phyloP scores from a whole-genome alignment of 768 basidiomycete species.

The Scleroderma bovista region DNA sequence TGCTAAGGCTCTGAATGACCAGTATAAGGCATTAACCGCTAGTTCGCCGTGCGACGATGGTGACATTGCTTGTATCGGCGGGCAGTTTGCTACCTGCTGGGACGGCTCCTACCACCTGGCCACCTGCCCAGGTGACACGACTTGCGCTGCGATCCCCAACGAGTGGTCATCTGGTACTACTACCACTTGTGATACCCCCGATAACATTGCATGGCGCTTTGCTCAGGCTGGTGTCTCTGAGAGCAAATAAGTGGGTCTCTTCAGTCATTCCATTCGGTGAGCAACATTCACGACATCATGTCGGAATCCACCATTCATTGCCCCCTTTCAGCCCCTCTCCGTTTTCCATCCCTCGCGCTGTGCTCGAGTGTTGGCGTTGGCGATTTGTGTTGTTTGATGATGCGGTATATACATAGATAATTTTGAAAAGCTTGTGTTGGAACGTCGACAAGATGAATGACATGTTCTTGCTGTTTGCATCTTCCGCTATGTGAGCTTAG shows the following conservation, averaged over 20 bases:
- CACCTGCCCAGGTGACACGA: slow-evolving; percentile 4
- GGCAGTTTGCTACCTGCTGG: slow-evolving; percentile 7
- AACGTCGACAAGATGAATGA: slow-evolving; percentile 5
- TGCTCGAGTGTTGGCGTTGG: not conserved
- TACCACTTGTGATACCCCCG: slow-evolving; percentile 6
- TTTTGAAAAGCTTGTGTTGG: slow-evolving; percentile 1
- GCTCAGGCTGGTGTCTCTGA: slow-evolving; percentile 4
- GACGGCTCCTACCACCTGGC: slow-evolving; percentile 3
- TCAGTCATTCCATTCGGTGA: not conserved
- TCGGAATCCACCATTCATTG: not conserved
- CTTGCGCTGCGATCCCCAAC: slow-evolving; percentile 9
- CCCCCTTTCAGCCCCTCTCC: not conserved
- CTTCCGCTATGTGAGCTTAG: not conserved
- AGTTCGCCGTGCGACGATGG: slow-evolving; percentile 7
- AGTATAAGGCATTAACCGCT: slow-evolving; percentile 5
- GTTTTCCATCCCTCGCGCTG: not conserved
- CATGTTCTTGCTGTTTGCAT: slow-evolving; percentile 2
- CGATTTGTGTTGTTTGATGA: not conserved
- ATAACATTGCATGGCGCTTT: slow-evolving; percentile 6
- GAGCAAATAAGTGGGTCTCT: not conserved
- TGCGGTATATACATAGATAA: slow-evolving; percentile 1
- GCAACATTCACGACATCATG: not conserved
- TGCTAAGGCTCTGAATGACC: slow-evolving; percentile 7
- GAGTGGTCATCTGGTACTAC: slow-evolving; percentile 8
- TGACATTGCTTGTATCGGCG: slow-evolving; percentile 6